Evolutionary conservation across 1,284 basidiomycete genomes (phyloP).

Genomic region (Trichosporon asahii): DNA sequence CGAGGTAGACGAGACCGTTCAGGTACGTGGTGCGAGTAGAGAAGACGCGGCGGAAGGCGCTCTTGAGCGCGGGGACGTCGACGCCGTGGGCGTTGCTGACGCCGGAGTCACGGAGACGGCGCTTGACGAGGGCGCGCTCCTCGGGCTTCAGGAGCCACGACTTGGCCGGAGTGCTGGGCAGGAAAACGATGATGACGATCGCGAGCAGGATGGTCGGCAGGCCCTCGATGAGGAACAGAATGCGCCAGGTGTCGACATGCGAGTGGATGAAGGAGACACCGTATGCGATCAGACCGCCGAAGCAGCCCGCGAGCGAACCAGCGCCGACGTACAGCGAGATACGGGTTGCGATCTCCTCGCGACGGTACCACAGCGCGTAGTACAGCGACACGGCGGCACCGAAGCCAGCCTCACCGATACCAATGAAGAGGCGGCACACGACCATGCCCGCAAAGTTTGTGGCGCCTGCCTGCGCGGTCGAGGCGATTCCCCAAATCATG

Average conservation of each 20-base stretch:
- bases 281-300: conserved; percentile 28
- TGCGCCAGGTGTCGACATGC: conserved; percentile 19
- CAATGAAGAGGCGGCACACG: conserved; percentile 44
- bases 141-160: conserved; percentile 53
- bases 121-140: neutral
- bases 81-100: conserved; percentile 15
- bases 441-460: conserved; percentile 32
- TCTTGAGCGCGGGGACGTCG: conserved; percentile 9
- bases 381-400: conserved; percentile 36
- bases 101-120: conserved; percentile 12
- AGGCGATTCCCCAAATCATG: conserved; percentile 40
- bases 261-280: conserved; percentile 25
- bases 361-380: conserved; percentile 42
- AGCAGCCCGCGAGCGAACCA: conserved; percentile 35
- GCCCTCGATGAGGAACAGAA: conserved; percentile 22
- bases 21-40: conserved; percentile 15
- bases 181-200: conserved; percentile 59
- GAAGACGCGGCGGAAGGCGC: conserved; percentile 14
- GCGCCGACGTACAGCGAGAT: conserved; percentile 46
- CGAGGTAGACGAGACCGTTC: conserved; percentile 30
- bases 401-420: conserved; percentile 42
- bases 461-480: conserved; percentile 35
- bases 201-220: conserved; percentile 58
- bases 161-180: conserved; percentile 72
- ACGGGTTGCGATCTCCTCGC: conserved; percentile 44